These are phyloP conservation scores for Globisporangium spinosum DNA, from an alignment of 352 stramenopile species.

Conservation along the genomic window DNA sequence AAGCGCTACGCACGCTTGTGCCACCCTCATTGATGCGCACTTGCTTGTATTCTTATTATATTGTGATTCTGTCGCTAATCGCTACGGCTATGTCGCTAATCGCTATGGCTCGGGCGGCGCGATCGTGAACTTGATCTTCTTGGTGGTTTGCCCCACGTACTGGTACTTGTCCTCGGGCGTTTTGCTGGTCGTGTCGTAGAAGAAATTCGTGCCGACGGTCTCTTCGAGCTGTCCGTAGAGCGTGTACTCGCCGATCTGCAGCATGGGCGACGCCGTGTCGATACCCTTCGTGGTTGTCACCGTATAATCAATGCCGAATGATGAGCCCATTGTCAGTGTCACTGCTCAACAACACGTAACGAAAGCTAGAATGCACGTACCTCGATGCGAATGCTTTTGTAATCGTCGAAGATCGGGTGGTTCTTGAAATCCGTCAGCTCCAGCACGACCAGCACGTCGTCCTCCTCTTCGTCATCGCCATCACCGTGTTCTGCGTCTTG, in stretches of 20 bases:
- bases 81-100: constrained; percentile 18
- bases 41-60: background rate
- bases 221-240: constrained; percentile 69
- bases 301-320: background rate
- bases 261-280: constrained; percentile 53
- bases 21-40: background rate
- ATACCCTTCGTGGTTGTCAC: constrained; percentile 39
- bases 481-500: background rate
- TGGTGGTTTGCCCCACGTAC: constrained; percentile 65
- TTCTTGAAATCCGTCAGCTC: constrained; percentile 82
- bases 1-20: background rate
- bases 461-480: constrained; percentile 41
- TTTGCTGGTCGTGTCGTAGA: constrained; percentile 64
- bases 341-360: background rate
- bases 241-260: constrained; percentile 69
- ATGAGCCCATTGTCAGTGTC: background rate
- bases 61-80: background rate
- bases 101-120: constrained; percentile 47
- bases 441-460: constrained; percentile 68
- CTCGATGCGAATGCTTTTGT: constrained; percentile 57
- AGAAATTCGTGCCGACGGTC: constrained; percentile 75
- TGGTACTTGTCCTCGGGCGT: constrained; percentile 43
- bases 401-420: constrained; percentile 72
- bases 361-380: constrained; percentile 20
- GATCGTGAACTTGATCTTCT: constrained; percentile 83